Conservation (phyloP, 164 flowering plant genomes). For the Aristolochia contorta region DNA sequence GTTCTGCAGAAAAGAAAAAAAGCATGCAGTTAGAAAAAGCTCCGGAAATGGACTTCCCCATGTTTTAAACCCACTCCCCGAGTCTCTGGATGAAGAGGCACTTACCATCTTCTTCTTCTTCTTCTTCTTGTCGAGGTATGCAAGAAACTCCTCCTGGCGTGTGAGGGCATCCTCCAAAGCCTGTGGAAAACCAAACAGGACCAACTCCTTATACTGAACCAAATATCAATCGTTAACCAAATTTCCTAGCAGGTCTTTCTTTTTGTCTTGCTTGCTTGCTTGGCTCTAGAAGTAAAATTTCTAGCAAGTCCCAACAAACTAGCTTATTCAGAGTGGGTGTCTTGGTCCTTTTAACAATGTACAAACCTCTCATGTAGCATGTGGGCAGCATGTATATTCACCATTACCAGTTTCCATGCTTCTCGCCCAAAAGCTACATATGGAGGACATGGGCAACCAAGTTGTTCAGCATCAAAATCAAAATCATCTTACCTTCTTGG, state of each 20-base stretch:
- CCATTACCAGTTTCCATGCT: too few species aligned
- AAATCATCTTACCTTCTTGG: conserved; percentile 52
- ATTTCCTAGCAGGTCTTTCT: too few species aligned
- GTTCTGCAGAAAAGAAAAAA: conserved; percentile 9
- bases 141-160: conserved; percentile 49
- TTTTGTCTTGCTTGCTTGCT: too few species aligned
- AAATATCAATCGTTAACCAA: neutral
- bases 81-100: neutral
- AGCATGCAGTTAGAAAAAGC: neutral
- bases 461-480: too few species aligned
- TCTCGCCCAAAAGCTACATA: too few species aligned
- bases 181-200: conserved; percentile 25
- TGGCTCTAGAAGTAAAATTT: too few species aligned
- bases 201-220: neutral
- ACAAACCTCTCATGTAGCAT: too few species aligned
- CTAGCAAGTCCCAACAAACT: too few species aligned
- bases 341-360: too few species aligned
- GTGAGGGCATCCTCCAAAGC: conserved; percentile 48
- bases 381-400: too few species aligned
- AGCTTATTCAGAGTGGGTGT: too few species aligned
- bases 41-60: neutral
- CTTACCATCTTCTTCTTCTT: conserved; percentile 46
- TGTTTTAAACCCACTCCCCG: neutral
- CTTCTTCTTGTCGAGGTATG: conserved; percentile 74
- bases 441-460: too few species aligned